These are phyloP conservation scores for Diatrype stigma DNA, from an alignment of 2,329 filamentous ascomycete genomes.

Conservation along the genomic window DNA sequence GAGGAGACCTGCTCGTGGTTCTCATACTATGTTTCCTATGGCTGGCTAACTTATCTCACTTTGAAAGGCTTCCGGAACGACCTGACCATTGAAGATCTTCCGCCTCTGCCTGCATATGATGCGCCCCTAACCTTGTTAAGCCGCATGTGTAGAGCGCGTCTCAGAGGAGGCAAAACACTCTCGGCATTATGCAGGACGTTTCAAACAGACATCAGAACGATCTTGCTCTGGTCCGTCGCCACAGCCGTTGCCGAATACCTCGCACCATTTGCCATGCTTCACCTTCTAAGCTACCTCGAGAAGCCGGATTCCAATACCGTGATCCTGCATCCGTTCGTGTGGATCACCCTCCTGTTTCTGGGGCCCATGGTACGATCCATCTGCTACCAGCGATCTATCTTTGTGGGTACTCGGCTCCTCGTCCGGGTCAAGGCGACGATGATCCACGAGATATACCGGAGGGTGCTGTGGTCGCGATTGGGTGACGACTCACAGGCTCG, in stretches of 20 bases:
- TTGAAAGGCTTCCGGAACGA: slow-evolving; percentile 23
- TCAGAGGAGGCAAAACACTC: slow-evolving; percentile 24
- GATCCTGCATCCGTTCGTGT: slow-evolving; percentile 20
- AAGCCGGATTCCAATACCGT: slow-evolving; percentile 12
- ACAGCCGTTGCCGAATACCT: slow-evolving; percentile 13
- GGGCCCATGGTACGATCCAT: slow-evolving; percentile 28
- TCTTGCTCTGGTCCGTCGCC: slow-evolving; percentile 22
- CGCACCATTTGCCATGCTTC: slow-evolving; percentile 11
- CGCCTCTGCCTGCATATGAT: slow-evolving; percentile 26
- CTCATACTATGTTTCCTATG: slow-evolving; percentile 30
- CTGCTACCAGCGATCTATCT: slow-evolving; percentile 30
- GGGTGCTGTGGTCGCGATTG: slow-evolving; percentile 10
- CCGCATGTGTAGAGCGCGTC: slow-evolving; percentile 20
- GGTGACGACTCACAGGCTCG: slow-evolving; percentile 1
- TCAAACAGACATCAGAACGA: slow-evolving; percentile 20
- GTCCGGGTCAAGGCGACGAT: slow-evolving; percentile 26
- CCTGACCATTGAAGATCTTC: slow-evolving; percentile 29
- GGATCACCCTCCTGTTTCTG: slow-evolving; percentile 29
- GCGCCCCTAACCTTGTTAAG: slow-evolving; percentile 22
- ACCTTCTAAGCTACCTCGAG: slow-evolving; percentile 12
- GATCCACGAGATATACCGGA: slow-evolving; percentile 28
- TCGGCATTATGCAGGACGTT: slow-evolving; percentile 21
- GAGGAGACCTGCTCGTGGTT: slow-evolving; percentile 30
- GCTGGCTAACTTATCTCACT: slow-evolving; percentile 29
- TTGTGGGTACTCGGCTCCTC: slow-evolving; percentile 28